Evolutionary conservation across 2,329 filamentous ascomycete species (phyloP).

Genomic region (Pseudogymnoascus sp.): DNA sequence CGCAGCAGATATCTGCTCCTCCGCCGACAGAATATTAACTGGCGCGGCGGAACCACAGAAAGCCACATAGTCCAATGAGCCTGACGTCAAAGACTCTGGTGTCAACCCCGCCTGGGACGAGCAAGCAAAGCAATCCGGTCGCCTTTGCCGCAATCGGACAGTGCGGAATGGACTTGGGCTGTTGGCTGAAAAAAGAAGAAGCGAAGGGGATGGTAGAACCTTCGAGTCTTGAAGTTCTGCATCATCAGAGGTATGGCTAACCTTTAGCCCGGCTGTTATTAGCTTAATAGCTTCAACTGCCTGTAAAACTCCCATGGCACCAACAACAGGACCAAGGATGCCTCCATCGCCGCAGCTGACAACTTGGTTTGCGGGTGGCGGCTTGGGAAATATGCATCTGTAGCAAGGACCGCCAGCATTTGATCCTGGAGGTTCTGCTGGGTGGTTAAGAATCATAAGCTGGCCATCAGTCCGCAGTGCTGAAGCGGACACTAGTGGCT

Average conservation of each 20-base stretch:
- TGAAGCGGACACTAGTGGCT: conserved; percentile 81
- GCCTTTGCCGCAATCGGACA: conserved; percentile 64
- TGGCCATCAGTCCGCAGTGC: conserved; percentile 86
- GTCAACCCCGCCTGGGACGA: conserved; percentile 58
- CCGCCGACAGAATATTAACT: conserved; percentile 48
- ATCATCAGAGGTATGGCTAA: conserved; percentile 12
- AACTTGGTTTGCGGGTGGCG: conserved; percentile 76
- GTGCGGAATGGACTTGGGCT: conserved; percentile 58
- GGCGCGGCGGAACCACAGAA: conserved; percentile 68
- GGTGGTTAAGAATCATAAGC: conserved; percentile 80
- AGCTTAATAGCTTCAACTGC: conserved; percentile 84
- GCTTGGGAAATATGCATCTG: conserved; percentile 82
- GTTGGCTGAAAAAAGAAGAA: conserved; percentile 48
- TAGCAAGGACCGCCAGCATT: conserved; percentile 74
- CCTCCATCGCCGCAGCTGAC: conserved; percentile 88
- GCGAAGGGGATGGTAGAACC: conserved; percentile 18
- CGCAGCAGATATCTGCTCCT: conserved; percentile 61
- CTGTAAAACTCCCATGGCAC: conserved; percentile 87
- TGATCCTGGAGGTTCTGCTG: conserved; percentile 55
- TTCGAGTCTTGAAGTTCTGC: conserved; percentile 8
- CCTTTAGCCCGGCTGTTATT: conserved; percentile 40
- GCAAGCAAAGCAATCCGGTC: conserved; percentile 71
- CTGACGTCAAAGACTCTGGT: conserved; percentile 52
- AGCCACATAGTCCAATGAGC: conserved; percentile 72
- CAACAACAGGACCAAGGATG: conserved; percentile 86